Evolutionary conservation across 352 stramenopile species (phyloP).

Genomic region (Phytopythium mirpurense): DNA sequence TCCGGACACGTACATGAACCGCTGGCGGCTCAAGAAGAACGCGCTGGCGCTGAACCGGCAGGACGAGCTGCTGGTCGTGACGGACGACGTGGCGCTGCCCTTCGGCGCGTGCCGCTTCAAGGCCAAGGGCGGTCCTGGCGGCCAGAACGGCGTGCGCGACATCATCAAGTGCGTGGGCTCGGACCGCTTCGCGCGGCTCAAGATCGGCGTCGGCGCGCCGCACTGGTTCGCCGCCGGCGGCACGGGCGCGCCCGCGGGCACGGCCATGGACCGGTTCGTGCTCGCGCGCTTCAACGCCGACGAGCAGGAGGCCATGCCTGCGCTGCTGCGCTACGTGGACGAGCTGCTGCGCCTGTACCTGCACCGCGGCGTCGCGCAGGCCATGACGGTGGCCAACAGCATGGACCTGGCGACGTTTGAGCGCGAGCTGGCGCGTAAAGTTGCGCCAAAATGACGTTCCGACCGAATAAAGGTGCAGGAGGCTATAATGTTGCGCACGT

Average conservation of each 20-base stretch:
- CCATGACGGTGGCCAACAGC: slow-evolving; percentile 70
- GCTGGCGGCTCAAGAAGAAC: slow-evolving; percentile 84
- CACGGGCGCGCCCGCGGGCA: slow-evolving; percentile 62
- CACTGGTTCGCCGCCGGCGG: slow-evolving; percentile 73
- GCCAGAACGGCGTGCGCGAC: slow-evolving; percentile 79
- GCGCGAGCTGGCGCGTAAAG: slow-evolving; percentile 18
- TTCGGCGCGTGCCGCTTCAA: slow-evolving; percentile 85
- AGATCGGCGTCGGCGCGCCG: slow-evolving; percentile 72
- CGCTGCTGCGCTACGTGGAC: slow-evolving; percentile 60
- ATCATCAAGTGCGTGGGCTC: slow-evolving; percentile 82
- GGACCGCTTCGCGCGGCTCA: slow-evolving; percentile 79
- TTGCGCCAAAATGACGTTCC: slow-evolving; percentile 12
- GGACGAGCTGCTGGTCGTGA: slow-evolving; percentile 80
- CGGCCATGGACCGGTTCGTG: slow-evolving; percentile 81
- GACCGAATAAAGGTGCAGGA: slow-evolving; percentile 5
- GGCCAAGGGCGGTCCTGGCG: slow-evolving; percentile 61
- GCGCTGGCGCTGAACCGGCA: slow-evolving; percentile 70
- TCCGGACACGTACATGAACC: slow-evolving; percentile 85
- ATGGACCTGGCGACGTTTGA: slow-evolving; percentile 61
- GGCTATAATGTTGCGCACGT: no score
- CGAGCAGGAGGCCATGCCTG: slow-evolving; percentile 66
- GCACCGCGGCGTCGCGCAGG: slow-evolving; percentile 70
- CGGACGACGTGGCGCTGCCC: slow-evolving; percentile 74
- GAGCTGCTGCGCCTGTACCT: slow-evolving; percentile 79
- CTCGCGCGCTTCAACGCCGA: slow-evolving; percentile 70